Percentiles rank a stretch among this genome's conserved stretches.
Conservation (phyloP, 2,329 filamentous ascomycete genomes). For the Stachybotrys echinatus region DNA sequence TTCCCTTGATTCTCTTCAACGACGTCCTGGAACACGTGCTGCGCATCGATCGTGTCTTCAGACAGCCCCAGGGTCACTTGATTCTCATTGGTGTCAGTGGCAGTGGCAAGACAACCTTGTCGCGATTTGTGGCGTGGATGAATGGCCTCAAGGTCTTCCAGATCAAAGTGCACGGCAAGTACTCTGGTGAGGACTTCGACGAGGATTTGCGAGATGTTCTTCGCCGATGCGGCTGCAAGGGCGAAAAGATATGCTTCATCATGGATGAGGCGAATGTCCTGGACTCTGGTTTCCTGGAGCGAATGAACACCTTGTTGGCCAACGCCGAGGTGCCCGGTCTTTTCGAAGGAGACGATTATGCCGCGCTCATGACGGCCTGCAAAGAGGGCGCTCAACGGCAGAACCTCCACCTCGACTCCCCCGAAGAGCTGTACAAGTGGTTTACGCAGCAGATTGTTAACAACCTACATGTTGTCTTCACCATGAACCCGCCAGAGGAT, state of each 20-base stretch:
- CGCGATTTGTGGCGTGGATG: slow-evolving; percentile 99
- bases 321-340: slow-evolving; percentile 99
- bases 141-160: slow-evolving; percentile 98
- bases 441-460: slow-evolving; percentile 99
- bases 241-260: slow-evolving; percentile 99
- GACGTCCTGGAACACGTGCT: slow-evolving; percentile 97
- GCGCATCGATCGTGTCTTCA: slow-evolving; percentile 96
- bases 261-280: slow-evolving; percentile 99
- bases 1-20: slow-evolving; percentile 98
- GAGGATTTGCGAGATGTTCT: slow-evolving; percentile 94
- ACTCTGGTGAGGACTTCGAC: slow-evolving; percentile 97
- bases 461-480: slow-evolving; percentile 98
- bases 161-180: slow-evolving; percentile 99
- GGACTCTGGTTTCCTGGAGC: slow-evolving; percentile 95
- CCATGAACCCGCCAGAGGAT: slow-evolving; percentile 98
- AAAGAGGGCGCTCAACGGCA: slow-evolving; percentile 97
- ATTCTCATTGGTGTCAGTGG: slow-evolving; percentile 98
- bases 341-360: slow-evolving; percentile 98
- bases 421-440: slow-evolving; percentile 99
- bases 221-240: slow-evolving; percentile 90
- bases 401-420: slow-evolving; percentile 89
- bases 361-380: slow-evolving; percentile 97
- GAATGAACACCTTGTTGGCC: slow-evolving; percentile 97
- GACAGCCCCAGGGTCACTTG: slow-evolving; percentile 95
- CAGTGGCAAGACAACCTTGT: slow-evolving; percentile 96